phyloP scores from a whole-genome alignment of 164 flowering plant species.

The Magnolia officinalis region DNA sequence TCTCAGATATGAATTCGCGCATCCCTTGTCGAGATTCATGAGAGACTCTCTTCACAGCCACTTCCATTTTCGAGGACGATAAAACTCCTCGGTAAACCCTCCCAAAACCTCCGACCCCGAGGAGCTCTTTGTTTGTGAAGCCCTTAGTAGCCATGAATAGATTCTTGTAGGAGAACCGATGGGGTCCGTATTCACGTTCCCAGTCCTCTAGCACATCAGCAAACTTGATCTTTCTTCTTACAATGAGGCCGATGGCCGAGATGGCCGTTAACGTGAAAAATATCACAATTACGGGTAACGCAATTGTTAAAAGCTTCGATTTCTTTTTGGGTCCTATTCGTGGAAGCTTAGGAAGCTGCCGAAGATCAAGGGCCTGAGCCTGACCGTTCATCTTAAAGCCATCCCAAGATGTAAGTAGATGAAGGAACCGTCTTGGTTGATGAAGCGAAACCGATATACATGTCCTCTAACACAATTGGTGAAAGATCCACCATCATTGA shows the following conservation, averaged over 20 bases:
- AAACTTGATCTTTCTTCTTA: conserved; percentile 12
- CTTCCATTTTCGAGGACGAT: conserved; percentile 14
- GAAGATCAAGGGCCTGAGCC: conserved; percentile 10
- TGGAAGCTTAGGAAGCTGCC: conserved; percentile 13
- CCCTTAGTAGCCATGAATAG: conserved; percentile 15
- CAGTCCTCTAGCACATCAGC: conserved; percentile 13
- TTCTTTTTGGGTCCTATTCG: background rate
- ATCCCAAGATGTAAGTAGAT: conserved; percentile 15
- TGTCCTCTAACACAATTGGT: background rate
- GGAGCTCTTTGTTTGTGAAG: conserved; percentile 9
- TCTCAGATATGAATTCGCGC: conserved; percentile 41
- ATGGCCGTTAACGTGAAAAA: background rate
- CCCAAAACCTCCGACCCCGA: conserved; percentile 22
- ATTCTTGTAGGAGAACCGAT: conserved; percentile 13
- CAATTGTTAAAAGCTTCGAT: conserved; percentile 9
- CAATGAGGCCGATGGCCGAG: background rate
- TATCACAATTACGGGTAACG: background rate
- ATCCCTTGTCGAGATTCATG: conserved; percentile 40
- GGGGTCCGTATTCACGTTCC: conserved; percentile 11
- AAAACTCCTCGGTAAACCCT: conserved; percentile 36
- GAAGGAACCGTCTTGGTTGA: conserved; percentile 1
- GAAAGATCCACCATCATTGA: conserved; percentile 10
- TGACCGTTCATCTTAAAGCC: conserved; percentile 17
- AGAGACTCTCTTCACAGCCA: conserved; percentile 45
- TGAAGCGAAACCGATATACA: conserved; percentile 20